These are phyloP conservation scores for Apiotrichum porosum DNA, from an alignment of 1,284 basidiomycete species.

Conservation along the genomic window DNA sequence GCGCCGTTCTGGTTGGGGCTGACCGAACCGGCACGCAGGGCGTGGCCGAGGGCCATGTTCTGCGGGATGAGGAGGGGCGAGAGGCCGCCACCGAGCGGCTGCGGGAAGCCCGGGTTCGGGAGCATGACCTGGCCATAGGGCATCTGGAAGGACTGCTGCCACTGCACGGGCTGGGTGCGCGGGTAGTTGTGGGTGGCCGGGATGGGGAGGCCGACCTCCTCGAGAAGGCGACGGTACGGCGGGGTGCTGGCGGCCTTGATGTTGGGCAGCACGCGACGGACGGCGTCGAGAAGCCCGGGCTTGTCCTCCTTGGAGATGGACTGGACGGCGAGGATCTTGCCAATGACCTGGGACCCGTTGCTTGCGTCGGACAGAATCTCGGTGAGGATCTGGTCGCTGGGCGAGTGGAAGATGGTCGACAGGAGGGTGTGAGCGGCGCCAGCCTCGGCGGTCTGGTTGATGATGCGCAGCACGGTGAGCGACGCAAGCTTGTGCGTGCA, in stretches of 20 bases:
- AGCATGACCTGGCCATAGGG: conserved; percentile 18
- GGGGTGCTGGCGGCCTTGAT: conserved; percentile 84
- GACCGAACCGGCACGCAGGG: conserved; percentile 20
- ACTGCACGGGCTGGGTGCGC: conserved; percentile 12
- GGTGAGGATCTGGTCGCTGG: conserved; percentile 78
- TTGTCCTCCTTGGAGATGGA: conserved; percentile 71
- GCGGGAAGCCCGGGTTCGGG: conserved; percentile 25
- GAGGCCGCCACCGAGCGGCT: conserved; percentile 21
- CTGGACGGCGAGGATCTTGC: conserved; percentile 83
- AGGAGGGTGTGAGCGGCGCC: conserved; percentile 70
- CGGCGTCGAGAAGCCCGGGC: conserved; percentile 69
- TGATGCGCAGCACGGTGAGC: conserved; percentile 83
- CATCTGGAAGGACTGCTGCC: conserved; percentile 15
- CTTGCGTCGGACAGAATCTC: conserved; percentile 92
- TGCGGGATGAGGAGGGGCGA: conserved; percentile 41
- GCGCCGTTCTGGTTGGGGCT: conserved; percentile 14
- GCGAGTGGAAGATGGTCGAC: conserved; percentile 76
- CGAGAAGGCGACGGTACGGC: conserved; percentile 86
- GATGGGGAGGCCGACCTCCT: conserved; percentile 87
- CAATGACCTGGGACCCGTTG: conserved; percentile 88
- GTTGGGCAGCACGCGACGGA: conserved; percentile 79
- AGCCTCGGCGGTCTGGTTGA: conserved; percentile 85
- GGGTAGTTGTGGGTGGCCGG: conserved; percentile 47
- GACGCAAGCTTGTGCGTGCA: conserved; percentile 98
- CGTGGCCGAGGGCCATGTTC: conserved; percentile 38